phyloP scores from a whole-genome alignment of 345 rosid species.

The Eucalyptus regnans region DNA sequence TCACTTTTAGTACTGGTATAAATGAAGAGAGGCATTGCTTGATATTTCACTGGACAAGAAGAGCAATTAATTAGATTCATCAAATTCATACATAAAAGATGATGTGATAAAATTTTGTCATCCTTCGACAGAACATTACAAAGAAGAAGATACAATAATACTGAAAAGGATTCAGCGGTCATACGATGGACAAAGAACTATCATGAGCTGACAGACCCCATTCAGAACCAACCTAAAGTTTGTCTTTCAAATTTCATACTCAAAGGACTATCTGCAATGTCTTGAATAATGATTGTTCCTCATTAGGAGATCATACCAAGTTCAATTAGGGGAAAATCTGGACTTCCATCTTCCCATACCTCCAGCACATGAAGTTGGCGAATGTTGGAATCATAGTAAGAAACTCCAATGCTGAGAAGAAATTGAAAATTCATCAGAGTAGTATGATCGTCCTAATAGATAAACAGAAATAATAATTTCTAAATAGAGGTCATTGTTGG shows the following conservation, averaged over 20 bases:
- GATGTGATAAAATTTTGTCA: not conserved
- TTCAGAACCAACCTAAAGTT: not conserved
- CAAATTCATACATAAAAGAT: not conserved
- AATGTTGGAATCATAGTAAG: conserved; percentile 73
- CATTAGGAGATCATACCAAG: conserved; percentile 29
- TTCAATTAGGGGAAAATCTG: conserved; percentile 65
- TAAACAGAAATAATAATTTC: not conserved
- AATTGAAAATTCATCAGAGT: not conserved
- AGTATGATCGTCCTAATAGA: not conserved
- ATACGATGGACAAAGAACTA: not conserved
- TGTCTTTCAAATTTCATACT: not conserved
- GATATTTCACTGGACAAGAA: conserved; percentile 58
- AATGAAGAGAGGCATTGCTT: conserved; percentile 65
- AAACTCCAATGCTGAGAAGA: conserved; percentile 58
- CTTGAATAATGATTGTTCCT: not conserved
- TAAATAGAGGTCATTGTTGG: not conserved
- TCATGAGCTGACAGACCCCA: not conserved
- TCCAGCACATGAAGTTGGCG: conserved; percentile 91
- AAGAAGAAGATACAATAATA: not conserved
- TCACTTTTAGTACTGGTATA: conserved; percentile 94
- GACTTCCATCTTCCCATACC: conserved; percentile 82
- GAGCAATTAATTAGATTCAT: not conserved
- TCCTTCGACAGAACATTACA: not conserved
- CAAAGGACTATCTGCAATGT: not conserved
- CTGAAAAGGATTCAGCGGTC: not conserved